Base-by-base conservation (phyloP, 805 yeast species). In the Saccharomycodes ludwigii region DNA sequence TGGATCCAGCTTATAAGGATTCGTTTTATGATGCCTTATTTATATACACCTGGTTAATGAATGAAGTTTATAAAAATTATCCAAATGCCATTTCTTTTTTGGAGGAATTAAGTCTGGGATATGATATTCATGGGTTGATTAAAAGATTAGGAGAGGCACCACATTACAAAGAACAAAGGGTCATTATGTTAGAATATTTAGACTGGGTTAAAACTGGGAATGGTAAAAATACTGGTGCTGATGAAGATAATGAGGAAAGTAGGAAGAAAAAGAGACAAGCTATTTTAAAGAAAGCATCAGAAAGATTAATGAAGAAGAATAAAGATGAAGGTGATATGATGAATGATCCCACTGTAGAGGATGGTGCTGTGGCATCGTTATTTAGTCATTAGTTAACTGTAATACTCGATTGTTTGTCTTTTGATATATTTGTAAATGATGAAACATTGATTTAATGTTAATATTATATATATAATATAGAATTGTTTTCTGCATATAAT, bases 21-120 rank as follows among this genome's bases (percentile, higher is more conserved):
- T 80, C 91, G 0, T 94, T 86, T 41, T 71, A 77, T 12, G 98
- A 88, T 51, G 94, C 93, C 1, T 86, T 93, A n/a, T 76, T 81
- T 36, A 81, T 93, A 2, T 66, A 88, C 36, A 79, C 95, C 0
- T 72, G 79, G 3, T 59, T 88, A 29, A 86, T 84, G 51, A 69
- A 83, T 46, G 73, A 79, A 6, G 62, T 83, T 43, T 65, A 88
- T 23, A 76, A 77, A 49, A 73, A 78, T 37, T 70, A 73, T 37
- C 71, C 72, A 48, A 85, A 88, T 5, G 74, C 79, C 4, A 62
- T 74, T 33, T 61, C 73, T 11, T 58, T 80, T 36, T 63, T 71
- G 29, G 61, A 61, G 35, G 59, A 59, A 30, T 54, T 83, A 21
- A 75, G 77, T 14, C 64, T 65, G 38, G 71, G 73, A 8, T 71